A percentile compares a stretch with the other conserved stretches of the same genome.
phyloP scores from a whole-genome alignment of 345 rosid species.

The Geranium rotundifolium region DNA sequence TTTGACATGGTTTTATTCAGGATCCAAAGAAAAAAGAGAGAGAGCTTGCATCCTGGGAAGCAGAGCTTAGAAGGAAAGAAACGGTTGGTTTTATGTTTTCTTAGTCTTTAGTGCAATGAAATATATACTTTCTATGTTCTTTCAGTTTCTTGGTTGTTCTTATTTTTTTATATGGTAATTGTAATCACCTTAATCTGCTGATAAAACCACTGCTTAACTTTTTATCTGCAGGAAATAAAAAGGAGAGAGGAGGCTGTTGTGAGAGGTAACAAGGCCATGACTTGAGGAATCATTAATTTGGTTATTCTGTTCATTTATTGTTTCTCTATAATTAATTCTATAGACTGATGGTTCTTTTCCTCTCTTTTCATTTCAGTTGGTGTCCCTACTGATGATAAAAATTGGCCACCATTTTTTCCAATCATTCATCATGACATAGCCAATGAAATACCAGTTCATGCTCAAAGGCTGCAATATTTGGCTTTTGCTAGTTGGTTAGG shows the following conservation, averaged over 20 bases:
- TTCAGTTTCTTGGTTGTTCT: neutral
- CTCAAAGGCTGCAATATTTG: constrained; percentile 89
- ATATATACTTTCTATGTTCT: neutral
- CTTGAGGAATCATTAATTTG: neutral
- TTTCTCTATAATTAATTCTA: neutral
- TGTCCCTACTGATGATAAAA: constrained; percentile 52
- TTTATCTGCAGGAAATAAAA: constrained; percentile 47
- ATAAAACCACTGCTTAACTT: constrained; percentile 10
- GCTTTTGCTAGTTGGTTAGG: constrained; percentile 99
- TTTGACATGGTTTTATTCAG: constrained; percentile 23
- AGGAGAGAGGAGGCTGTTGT: constrained; percentile 67
- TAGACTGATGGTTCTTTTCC: neutral
- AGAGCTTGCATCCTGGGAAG: constrained; percentile 84
- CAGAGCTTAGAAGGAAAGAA: constrained; percentile 83
- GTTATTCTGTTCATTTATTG: neutral
- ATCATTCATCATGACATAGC: constrained; percentile 96
- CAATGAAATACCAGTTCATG: constrained; percentile 87
- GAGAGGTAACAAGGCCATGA: constrained; percentile 21
- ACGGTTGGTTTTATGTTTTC: constrained; percentile 25
- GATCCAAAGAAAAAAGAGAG: constrained; percentile 61
- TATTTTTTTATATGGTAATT: too few species aligned
- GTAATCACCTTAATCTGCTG: neutral
- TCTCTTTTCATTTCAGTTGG: constrained; percentile 49
- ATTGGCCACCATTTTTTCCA: constrained; percentile 95
- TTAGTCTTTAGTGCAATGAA: neutral